Base-by-base conservation (phyloP, 169 alveolate genomes). In the Eimeria falciformis region DNA sequence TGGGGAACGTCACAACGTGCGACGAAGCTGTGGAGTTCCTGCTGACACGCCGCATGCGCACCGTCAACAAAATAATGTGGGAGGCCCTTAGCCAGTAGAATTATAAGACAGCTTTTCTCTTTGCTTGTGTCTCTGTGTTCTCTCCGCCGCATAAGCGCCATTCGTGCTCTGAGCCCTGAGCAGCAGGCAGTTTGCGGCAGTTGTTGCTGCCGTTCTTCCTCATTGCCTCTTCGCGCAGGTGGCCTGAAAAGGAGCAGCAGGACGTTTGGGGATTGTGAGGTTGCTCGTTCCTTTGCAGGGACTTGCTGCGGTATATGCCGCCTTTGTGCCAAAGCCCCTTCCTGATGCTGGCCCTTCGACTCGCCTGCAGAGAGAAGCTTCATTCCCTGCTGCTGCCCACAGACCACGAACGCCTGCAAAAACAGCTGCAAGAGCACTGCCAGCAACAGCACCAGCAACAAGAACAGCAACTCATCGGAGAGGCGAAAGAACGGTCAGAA, bases 11-110 rank as follows among this genome's bases (percentile, higher is more conserved):
- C 5, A 71, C 82, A 53, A 53, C 82, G 29, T 29, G 37, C 55
- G 82, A 71, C 82, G 55, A 71, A 53, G 82, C 82, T 5, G 82
- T 71, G 56, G 82, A 71, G 82, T 71, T 71, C 17, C 55, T 71
- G 82, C 82, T 71, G 82, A 37, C 23, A 7, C 82, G 82, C 29
- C 56, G 82, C 27, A 71, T 71, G 82, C 29, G 37, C 55, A 71
- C 82, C 4, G 33, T 71, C 55, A 71, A 71, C 23, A 27, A 37
- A 37, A 18, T 71, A 18, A 71, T 71, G 82, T 71, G 55, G 29
- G 82, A n/a, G n/a, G n/a, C n/a, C n/a, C n/a, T 65, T 21, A 65
- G 40, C 75, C 75, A 3, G 14, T 50, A 14, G n/a, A 50, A 14
- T 14, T 50, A 11, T 11, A 14, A 50, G 14, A 14, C 62, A 50